Percentiles rank a stretch among this genome's conserved stretches.
Evolutionary conservation across 345 rosid species (phyloP).

Genomic region (Linum usitatissimum): DNA sequence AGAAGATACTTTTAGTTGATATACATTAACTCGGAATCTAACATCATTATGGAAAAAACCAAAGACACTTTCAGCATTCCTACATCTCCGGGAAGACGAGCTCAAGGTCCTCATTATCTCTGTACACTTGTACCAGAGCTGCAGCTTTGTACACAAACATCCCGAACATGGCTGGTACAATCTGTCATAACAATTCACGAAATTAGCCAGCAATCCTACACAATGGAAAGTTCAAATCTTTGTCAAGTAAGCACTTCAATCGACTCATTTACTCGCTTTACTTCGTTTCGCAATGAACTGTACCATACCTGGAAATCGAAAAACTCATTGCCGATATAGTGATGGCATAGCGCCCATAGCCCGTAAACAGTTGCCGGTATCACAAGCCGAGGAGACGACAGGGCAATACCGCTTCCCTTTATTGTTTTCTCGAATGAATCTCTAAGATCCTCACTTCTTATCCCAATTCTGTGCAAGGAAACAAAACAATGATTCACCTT

Average conservation of each 20-base stretch:
- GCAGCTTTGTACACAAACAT: slow-evolving; percentile 94
- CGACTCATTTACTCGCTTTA: no score
- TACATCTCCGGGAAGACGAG: slow-evolving; percentile 57
- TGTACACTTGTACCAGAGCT: slow-evolving; percentile 79
- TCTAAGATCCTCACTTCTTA: slow-evolving; percentile 68
- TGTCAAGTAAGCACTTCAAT: neutral
- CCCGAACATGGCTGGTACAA: slow-evolving; percentile 85
- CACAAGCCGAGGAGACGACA: slow-evolving; percentile 85
- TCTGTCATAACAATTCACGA: slow-evolving; percentile 24
- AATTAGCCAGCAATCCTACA: neutral
- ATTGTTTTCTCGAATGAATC: slow-evolving; percentile 49
- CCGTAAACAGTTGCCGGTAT: slow-evolving; percentile 73
- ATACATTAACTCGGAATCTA: no score
- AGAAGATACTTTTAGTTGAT: no score
- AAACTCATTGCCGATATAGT: slow-evolving; percentile 38
- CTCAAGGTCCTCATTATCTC: slow-evolving; percentile 80
- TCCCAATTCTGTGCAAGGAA: slow-evolving; percentile 50
- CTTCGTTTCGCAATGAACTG: neutral
- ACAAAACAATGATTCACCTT: slow-evolving; percentile 1
- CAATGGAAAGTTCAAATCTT: neutral
- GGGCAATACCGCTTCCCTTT: slow-evolving; percentile 64
- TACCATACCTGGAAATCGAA: slow-evolving; percentile 72
- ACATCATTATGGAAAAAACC: neutral
- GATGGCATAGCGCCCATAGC: slow-evolving; percentile 66
- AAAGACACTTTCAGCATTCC: slow-evolving; percentile 20